Evolutionary conservation across 805 yeast species (phyloP), one percentile per base, ranked within the genome.

Genomic region (Kluyveromyces nonfermentans): DNA sequence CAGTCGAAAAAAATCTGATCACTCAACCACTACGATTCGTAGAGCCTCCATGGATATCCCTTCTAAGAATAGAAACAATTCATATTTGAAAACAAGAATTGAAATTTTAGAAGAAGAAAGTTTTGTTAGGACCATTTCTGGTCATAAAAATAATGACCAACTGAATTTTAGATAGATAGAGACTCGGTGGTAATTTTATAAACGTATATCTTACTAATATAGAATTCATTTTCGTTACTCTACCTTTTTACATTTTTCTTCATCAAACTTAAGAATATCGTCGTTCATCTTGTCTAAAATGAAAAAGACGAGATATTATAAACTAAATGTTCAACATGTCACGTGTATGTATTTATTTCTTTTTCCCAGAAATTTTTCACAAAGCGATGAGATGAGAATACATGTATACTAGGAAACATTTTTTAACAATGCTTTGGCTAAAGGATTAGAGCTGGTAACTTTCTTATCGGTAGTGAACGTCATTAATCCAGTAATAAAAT

Each of bases 31-130:
- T 4, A 15, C 34, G 8, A 22, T 7, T 17, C 43, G 64, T 42
- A 46, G 64, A 8, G 55, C 50, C 36, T 59, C 64, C 3, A 62
- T 62, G 55, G 64, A 60, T 43, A 62, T 62, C 14, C 66, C 65
- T 12, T 50, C 54, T 15, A 59, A 56, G 47, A 60, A 52, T 25
- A 51, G 52, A 33, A 54, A 53, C 22, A 53, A 46, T 30, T 47
- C 50, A 2, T 53, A 51, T 33, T 41, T 62, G 19, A 62, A 62
- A 48, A 60, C 66, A 10, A 50, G 66, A 36, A 55, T 59, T 58
- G 64, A 62, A 37, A 51, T 62, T 12, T 55, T 60, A 15, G 60
- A 57, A 37, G 65, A 60, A 44, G 64, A 59, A 41, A 50, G 49
- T 28, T 44, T 51, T 28, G 46, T 49, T 18, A 42, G 54, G 41